Evolutionary conservation across 495 filamentous ascomycete species (phyloP).

Genomic region (Penicillium salamii): DNA sequence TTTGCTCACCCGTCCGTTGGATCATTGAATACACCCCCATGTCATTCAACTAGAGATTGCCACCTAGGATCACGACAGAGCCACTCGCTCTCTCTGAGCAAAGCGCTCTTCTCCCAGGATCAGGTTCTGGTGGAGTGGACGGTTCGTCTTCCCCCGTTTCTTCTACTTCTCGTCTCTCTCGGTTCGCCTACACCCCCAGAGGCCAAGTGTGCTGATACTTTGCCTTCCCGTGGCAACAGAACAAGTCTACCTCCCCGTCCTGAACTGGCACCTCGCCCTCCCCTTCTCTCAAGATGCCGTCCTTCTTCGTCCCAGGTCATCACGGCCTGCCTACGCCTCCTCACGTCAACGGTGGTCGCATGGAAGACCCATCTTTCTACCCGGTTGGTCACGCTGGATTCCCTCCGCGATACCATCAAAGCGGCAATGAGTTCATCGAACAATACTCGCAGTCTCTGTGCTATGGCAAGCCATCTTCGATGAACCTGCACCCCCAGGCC

Average conservation of each 20-base stretch:
- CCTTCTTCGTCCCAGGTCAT: constrained; percentile 45
- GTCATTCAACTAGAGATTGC: constrained; percentile 45
- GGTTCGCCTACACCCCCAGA: constrained; percentile 5
- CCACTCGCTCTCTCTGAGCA: constrained; percentile 42
- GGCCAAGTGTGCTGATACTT: constrained; percentile 12
- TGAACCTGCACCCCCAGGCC: constrained; percentile 35
- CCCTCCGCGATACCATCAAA: constrained; percentile 46
- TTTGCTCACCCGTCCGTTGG: constrained; percentile 20
- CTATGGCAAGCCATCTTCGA: constrained; percentile 40
- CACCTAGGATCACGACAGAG: constrained; percentile 33
- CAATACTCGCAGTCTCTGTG: constrained; percentile 47
- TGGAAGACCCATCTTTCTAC: constrained; percentile 46
- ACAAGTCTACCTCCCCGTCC: constrained; percentile 39
- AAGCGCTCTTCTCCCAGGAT: constrained; percentile 42
- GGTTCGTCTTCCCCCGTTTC: constrained; percentile 34
- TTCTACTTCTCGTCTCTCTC: constrained; percentile 9
- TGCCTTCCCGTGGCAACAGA: constrained; percentile 13
- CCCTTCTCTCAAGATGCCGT: constrained; percentile 37
- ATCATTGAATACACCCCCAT: constrained; percentile 33
- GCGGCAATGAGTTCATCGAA: constrained; percentile 49
- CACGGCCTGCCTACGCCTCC: constrained; percentile 45
- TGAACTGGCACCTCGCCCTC: constrained; percentile 32
- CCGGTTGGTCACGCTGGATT: constrained; percentile 40
- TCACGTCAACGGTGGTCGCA: constrained; percentile 39
- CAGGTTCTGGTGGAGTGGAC: constrained; percentile 47